A percentile compares a stretch with the other conserved stretches of the same genome.
Evolutionary conservation across 495 filamentous ascomycete genomes (phyloP).

Genomic region (Neurospora hispaniola): DNA sequence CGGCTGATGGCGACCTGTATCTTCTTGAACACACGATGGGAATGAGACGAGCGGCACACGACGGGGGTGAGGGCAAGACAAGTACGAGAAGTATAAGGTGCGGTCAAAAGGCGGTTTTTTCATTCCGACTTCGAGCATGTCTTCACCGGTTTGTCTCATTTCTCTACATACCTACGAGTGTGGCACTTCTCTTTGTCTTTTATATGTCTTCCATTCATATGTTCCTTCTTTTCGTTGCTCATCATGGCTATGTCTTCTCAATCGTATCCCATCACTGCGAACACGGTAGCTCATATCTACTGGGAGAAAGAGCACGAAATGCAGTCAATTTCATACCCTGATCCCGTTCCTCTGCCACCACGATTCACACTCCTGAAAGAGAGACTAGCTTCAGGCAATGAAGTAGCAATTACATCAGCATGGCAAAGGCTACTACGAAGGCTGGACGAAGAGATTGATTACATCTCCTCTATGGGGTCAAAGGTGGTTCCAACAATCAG

Average conservation of each 20-base stretch:
- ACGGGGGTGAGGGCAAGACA: neutral
- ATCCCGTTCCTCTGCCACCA: conserved; percentile 47
- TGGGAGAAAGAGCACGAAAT: conserved; percentile 8
- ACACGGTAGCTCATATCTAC: neutral
- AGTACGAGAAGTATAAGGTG: neutral
- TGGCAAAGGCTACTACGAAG: conserved; percentile 57
- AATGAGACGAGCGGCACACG: neutral
- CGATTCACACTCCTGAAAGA: conserved; percentile 64
- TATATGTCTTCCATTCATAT: neutral
- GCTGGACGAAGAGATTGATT: conserved; percentile 43
- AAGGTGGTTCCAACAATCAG: conserved; percentile 51
- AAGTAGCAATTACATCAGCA: conserved; percentile 33
- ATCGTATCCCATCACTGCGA: conserved; percentile 7
- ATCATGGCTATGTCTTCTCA: conserved; percentile 13
- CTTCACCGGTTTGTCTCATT: neutral
- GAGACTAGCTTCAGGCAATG: conserved; percentile 49
- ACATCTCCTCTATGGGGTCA: conserved; percentile 28
- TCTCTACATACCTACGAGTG: neutral
- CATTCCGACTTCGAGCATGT: neutral
- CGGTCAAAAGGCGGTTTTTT: neutral
- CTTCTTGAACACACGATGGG: neutral
- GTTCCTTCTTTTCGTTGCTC: neutral
- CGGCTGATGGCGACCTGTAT: neutral
- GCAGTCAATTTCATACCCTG: conserved; percentile 8
- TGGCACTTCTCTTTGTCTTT: neutral